Evolutionary conservation across 1,284 basidiomycete species (phyloP).

Genomic region (Coriolopsis trogii): DNA sequence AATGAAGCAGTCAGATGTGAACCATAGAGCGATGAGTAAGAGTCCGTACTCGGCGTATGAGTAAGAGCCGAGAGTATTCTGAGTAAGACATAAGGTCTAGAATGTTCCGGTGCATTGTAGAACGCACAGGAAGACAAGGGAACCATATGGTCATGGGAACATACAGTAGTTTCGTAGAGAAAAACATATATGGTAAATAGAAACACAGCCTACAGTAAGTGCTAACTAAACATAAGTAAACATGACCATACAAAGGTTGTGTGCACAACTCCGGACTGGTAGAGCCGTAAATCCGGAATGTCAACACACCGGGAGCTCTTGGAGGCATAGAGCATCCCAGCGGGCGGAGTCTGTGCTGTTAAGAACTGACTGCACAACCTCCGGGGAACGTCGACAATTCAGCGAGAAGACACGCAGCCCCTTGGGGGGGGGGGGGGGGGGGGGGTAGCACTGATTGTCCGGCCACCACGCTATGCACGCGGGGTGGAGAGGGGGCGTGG

Average conservation of each 20-base stretch:
- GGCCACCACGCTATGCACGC: neutral
- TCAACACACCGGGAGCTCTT: conserved; percentile 6
- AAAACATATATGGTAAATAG: too few relatives aligned
- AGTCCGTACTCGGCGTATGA: too few relatives aligned
- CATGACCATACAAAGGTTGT: too few relatives aligned
- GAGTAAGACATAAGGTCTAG: too few relatives aligned
- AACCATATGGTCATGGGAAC: too few relatives aligned
- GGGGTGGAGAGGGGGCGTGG: neutral
- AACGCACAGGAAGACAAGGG: too few relatives aligned
- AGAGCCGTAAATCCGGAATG: neutral
- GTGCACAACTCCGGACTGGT: too few relatives aligned
- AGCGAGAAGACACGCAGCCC: conserved; percentile 5
- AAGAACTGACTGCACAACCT: conserved; percentile 2
- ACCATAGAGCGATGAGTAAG: neutral
- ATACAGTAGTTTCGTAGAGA: too few relatives aligned
- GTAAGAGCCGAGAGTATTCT: too few relatives aligned
- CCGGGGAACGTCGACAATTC: conserved; percentile 3
- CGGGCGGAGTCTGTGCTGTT: neutral
- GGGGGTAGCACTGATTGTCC: neutral
- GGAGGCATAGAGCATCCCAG: conserved; percentile 5
- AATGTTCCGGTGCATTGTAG: too few relatives aligned
- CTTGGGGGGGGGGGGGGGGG: neutral
- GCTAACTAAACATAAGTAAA: too few relatives aligned
- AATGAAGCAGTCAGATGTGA: neutral
- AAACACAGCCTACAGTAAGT: too few relatives aligned